phyloP scores from a whole-genome alignment of 257 asterid species.

The Nicotiana attenuata region DNA sequence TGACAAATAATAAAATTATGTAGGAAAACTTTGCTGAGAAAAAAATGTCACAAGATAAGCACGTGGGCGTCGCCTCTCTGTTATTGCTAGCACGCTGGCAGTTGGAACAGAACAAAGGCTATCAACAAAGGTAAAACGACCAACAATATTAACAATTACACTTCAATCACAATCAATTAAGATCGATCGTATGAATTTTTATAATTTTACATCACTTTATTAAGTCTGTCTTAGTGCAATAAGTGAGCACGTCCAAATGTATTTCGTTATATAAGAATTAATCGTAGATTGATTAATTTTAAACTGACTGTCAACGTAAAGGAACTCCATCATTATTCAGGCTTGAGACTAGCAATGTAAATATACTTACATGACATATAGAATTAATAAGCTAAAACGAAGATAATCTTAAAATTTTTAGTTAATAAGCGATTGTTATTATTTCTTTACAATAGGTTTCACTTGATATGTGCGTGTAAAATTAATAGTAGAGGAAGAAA shows the following conservation, averaged over 20 bases:
- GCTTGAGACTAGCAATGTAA: no score
- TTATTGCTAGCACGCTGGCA: constrained; percentile 62
- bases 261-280: not conserved
- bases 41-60: constrained; percentile 53
- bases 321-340: no score
- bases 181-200: not conserved
- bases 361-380: no score
- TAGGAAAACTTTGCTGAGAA: constrained; percentile 31
- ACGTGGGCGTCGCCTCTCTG: constrained; percentile 69
- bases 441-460: no score
- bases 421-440: no score
- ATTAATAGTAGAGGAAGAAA: not conserved
- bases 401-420: not conserved
- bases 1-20: constrained; percentile 30
- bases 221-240: not conserved
- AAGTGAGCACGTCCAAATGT: not conserved
- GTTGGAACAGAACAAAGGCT: constrained; percentile 8
- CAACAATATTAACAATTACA: not conserved
- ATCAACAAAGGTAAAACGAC: not conserved
- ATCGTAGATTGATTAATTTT: not conserved
- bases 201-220: not conserved
- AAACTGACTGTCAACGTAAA: no score
- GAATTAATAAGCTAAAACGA: not conserved
- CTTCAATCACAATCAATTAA: not conserved
- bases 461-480: no score